Evolutionary conservation across 805 yeast genomes (phyloP), one percentile per base, ranked within the genome.

Genomic region (Phaffomyces opuntiae): DNA sequence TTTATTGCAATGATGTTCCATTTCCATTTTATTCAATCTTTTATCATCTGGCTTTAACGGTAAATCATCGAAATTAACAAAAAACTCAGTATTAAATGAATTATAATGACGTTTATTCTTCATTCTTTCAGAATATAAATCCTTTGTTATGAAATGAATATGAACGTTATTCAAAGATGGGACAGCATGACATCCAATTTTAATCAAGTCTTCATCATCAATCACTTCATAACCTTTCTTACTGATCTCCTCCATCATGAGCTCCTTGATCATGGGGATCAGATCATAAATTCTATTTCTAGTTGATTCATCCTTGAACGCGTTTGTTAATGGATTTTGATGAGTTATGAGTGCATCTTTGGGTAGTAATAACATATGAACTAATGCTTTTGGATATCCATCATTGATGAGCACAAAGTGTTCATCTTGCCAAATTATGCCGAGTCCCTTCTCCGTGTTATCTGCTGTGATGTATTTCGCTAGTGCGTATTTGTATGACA

Each of bases 81-180:
- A 85, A 57, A 87, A 87, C 0, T 55, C 53, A 0, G 89, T 77
- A 19, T 70, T 80, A 63, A 87, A 87, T 4, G 89, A 80, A 56
- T 81, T 81, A 61, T 78, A 86, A 61, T 87, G 95, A 45, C 69
- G 72, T 48, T 73, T 76, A 53, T 78, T 68, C 59, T 84, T 86
- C 65, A 86, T 46, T 25, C 68, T 55, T 0, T 64, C 64, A 9
- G 85, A 76, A 51, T 67, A 55, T 55, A 82, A 74, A 61, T 87
- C 95, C 41, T 65, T 68, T 0, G 89, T 79, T 40, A 87, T 69
- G 24, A 87, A 77, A 64, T 87, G 95, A 17, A 87, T 66, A 56
- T 87, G 95, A 39, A 86, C 54, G 58, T 87, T 84, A 36, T 62
- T 63, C 72, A 86, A 59, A 1, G 89, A 81, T 3, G 95, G 95